These are phyloP conservation scores for Penicillium crystallinum DNA, from an alignment of 495 filamentous ascomycete genomes.

Conservation along the genomic window DNA sequence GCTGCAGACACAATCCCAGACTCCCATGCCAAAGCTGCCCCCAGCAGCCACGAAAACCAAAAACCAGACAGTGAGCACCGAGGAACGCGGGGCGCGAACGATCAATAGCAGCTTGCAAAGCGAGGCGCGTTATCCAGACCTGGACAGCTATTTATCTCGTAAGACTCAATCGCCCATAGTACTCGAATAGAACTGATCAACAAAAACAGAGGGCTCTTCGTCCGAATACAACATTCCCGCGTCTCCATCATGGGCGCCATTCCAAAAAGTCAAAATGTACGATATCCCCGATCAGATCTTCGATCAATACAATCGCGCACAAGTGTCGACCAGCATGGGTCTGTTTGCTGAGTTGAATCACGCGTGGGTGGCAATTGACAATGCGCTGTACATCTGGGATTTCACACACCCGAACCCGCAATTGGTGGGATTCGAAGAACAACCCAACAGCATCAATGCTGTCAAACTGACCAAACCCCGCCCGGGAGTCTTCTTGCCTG, in stretches of 20 bases:
- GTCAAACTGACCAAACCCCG: slow-evolving; percentile 79
- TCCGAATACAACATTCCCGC: slow-evolving; percentile 81
- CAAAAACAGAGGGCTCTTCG: slow-evolving; percentile 67
- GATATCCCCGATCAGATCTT: slow-evolving; percentile 85
- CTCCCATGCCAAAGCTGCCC: slow-evolving; percentile 34
- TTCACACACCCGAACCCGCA: slow-evolving; percentile 84
- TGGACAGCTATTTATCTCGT: slow-evolving; percentile 89
- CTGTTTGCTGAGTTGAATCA: slow-evolving; percentile 89
- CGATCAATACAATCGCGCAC: slow-evolving; percentile 78
- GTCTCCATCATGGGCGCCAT: slow-evolving; percentile 73
- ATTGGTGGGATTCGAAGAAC: slow-evolving; percentile 88
- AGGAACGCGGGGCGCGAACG: slow-evolving; percentile 75
- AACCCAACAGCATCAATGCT: slow-evolving; percentile 74
- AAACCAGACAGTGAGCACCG: slow-evolving; percentile 50
- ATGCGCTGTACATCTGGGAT: slow-evolving; percentile 94
- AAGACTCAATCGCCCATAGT: slow-evolving; percentile 34
- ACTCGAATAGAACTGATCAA: slow-evolving; percentile 2
- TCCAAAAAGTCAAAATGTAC: slow-evolving; percentile 74
- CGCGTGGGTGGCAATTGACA: slow-evolving; percentile 94
- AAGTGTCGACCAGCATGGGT: slow-evolving; percentile 83
- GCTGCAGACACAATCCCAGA: slow-evolving; percentile 21
- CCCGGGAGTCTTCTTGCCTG: slow-evolving; percentile 72
- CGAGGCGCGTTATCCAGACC: slow-evolving; percentile 79
- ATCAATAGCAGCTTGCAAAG: slow-evolving; percentile 70
- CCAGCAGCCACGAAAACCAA: slow-evolving; percentile 32